Evolutionary conservation across 2,329 filamentous ascomycete genomes (phyloP).

Genomic region (Stachybotrys echinatus): DNA sequence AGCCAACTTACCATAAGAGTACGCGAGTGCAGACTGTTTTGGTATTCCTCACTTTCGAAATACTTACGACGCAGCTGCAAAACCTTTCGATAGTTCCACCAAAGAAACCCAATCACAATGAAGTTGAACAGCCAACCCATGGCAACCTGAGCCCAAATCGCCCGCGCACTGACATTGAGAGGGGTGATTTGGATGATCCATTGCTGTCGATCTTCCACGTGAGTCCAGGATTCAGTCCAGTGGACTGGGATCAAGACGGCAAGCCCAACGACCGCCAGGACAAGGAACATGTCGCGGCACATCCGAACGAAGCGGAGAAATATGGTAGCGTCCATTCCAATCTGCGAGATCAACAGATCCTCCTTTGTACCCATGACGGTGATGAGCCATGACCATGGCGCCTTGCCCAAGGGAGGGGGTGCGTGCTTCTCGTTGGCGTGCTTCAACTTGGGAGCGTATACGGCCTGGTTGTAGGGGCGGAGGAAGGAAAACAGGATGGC

Average conservation of each 20-base stretch:
- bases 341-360: conserved; percentile 68
- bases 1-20: conserved; percentile 53
- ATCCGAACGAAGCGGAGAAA: conserved; percentile 87
- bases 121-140: conserved; percentile 63
- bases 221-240: conserved; percentile 17
- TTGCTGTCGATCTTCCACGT: conserved; percentile 13
- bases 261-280: conserved; percentile 67
- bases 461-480: conserved; percentile 83
- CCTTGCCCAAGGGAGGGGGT: conserved; percentile 79
- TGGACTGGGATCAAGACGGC: conserved; percentile 79
- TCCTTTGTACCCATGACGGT: conserved; percentile 78
- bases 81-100: conserved; percentile 82
- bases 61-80: conserved; percentile 67
- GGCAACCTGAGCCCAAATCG: conserved; percentile 56
- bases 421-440: conserved; percentile 87
- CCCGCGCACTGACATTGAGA: conserved; percentile 42
- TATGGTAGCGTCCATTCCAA: conserved; percentile 85
- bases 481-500: conserved; percentile 81
- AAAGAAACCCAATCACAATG: conserved; percentile 76
- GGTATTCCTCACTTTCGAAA: conserved; percentile 83
- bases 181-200: conserved; percentile 60
- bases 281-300: conserved; percentile 84
- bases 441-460: conserved; percentile 92
- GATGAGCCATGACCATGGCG: conserved; percentile 80
- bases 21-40: conserved; percentile 75